Conservation (phyloP, 352 stramenopile genomes). For the Phytophthora fragariaefolia region DNA sequence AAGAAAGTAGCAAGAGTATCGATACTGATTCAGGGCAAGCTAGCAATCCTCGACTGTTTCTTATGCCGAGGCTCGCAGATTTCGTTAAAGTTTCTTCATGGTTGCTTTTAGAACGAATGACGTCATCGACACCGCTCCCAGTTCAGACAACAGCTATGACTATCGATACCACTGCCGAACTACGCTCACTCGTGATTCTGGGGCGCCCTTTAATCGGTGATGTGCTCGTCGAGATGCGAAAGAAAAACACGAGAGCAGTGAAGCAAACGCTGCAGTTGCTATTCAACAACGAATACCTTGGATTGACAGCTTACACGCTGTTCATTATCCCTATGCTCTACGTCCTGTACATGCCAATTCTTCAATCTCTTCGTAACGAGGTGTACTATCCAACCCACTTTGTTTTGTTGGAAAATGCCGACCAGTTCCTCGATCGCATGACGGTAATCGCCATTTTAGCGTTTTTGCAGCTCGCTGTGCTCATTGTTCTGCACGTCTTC, state of each 20-base stretch:
- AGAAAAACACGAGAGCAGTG: constrained; percentile 29
- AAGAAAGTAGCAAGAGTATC: neutral
- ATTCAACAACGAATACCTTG: constrained; percentile 46
- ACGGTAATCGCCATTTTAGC: constrained; percentile 21
- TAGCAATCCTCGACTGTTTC: constrained; percentile 3
- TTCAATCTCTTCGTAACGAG: constrained; percentile 19
- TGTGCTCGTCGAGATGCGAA: constrained; percentile 9
- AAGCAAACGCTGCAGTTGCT: constrained; percentile 38
- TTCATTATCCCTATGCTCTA: constrained; percentile 39
- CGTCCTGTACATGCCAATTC: constrained; percentile 23
- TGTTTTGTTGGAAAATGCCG: constrained; percentile 3
- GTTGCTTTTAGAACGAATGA: neutral
- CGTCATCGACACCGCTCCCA: neutral
- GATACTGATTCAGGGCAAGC: neutral
- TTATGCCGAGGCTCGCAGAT: neutral
- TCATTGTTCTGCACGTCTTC: constrained; percentile 20
- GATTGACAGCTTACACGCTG: constrained; percentile 33
- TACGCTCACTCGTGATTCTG: constrained; percentile 8
- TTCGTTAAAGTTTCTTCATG: constrained; percentile 1
- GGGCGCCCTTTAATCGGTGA: constrained; percentile 13
- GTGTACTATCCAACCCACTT: constrained; percentile 28
- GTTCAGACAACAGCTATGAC: neutral
- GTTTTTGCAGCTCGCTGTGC: constrained; percentile 13
- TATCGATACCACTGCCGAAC: neutral
- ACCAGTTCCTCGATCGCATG: constrained; percentile 14